Conservation (phyloP, 2,329 filamentous ascomycete genomes). For the Aurifilum marmelostoma region DNA sequence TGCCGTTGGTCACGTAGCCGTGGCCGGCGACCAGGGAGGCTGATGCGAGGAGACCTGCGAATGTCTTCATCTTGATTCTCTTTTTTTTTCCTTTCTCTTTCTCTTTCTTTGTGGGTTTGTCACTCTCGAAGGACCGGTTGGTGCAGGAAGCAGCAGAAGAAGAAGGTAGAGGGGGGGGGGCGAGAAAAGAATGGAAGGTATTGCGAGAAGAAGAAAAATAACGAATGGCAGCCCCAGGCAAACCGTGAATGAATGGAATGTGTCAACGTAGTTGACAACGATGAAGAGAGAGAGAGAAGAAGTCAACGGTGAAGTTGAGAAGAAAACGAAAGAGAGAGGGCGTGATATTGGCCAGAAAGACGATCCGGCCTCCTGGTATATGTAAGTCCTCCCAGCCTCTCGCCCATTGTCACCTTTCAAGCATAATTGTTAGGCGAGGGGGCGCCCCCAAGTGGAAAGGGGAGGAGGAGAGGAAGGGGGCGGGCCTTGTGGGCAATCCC, state of each 20-base stretch:
- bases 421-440: slow-evolving; percentile 4
- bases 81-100: slow-evolving; percentile 12
- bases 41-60: slow-evolving; percentile 24
- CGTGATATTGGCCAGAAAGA: slow-evolving; percentile 3
- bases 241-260: slow-evolving; percentile 29
- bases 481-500: background rate
- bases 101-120: slow-evolving; percentile 11
- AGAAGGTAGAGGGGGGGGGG: background rate
- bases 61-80: slow-evolving; percentile 32
- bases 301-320: slow-evolving; percentile 11
- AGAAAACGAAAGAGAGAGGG: background rate
- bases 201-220: slow-evolving; percentile 13
- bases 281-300: slow-evolving; percentile 9
- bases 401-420: background rate
- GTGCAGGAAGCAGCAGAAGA: too few relatives aligned
- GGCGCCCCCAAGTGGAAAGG: slow-evolving; percentile 4
- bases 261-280: slow-evolving; percentile 22
- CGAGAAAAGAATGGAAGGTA: slow-evolving; percentile 17
- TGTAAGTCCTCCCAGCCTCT: slow-evolving; percentile 7
- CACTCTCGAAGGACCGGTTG: slow-evolving; percentile 21
- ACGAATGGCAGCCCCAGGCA: slow-evolving; percentile 31
- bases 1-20: slow-evolving; percentile 28
- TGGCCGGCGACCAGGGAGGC: slow-evolving; percentile 27
- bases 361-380: slow-evolving; percentile 18
- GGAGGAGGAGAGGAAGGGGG: background rate